Evolutionary conservation across 2,329 filamentous ascomycete genomes (phyloP).

Genomic region (Paramyrothecium roridum): DNA sequence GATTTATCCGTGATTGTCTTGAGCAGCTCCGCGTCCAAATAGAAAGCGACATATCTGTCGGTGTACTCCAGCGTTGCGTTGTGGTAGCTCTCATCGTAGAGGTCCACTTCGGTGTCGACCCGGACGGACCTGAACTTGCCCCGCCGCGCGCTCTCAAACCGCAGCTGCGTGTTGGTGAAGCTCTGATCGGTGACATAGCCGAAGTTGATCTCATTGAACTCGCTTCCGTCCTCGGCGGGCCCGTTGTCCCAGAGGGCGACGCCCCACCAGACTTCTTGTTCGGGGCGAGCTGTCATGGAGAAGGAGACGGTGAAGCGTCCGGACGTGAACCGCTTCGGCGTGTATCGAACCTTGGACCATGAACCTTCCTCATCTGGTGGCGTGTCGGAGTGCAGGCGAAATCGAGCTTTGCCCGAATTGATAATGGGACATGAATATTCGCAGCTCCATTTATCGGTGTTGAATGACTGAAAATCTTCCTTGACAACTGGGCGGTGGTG

Average conservation of each 20-base stretch:
- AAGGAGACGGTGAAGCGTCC: conserved; percentile 11
- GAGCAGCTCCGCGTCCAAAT: conserved; percentile 9
- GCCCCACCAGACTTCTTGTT: conserved; percentile 12
- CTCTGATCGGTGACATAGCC: conserved; percentile 11
- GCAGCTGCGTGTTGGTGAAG: conserved; percentile 6
- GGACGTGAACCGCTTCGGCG: conserved; percentile 9
- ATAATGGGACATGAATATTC: conserved; percentile 13
- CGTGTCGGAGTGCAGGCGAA: conserved; percentile 6
- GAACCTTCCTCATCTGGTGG: conserved; percentile 8
- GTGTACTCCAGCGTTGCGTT: conserved; percentile 12
- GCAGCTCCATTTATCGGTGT: conserved; percentile 7
- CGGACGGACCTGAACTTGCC: conserved; percentile 2
- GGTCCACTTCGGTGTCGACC: conserved; percentile 8
- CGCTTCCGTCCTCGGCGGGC: background rate
- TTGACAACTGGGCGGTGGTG: background rate
- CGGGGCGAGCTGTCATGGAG: conserved; percentile 7
- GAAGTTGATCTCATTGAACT: conserved; percentile 17
- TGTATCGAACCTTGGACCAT: conserved; percentile 13
- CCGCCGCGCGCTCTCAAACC: conserved; percentile 10
- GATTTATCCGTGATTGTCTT: conserved; percentile 7
- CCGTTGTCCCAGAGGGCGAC: conserved; percentile 12
- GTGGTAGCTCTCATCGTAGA: conserved; percentile 11
- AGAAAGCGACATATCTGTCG: conserved; percentile 9
- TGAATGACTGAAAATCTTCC: conserved; percentile 11
- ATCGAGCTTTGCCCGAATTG: conserved; percentile 10